Conservation (phyloP, 441 rosid species). For the Corymbia calophylla region DNA sequence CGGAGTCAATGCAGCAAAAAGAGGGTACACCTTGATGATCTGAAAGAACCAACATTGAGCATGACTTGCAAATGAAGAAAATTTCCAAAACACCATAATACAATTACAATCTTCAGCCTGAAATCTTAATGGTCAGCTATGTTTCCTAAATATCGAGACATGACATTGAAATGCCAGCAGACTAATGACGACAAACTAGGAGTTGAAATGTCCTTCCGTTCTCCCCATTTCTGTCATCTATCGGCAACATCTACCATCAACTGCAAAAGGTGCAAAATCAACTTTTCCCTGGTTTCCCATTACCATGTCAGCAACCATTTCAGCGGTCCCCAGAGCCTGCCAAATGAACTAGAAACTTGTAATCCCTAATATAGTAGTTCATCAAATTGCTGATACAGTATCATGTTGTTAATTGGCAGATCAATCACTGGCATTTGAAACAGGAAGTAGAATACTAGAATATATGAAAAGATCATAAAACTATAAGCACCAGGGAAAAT, state of each 20-base stretch:
- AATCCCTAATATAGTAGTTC: not conserved
- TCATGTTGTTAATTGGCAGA: not conserved
- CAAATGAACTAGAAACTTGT: constrained; percentile 12
- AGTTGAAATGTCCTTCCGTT: not conserved
- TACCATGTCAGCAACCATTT: constrained; percentile 79
- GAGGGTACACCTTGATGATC: not conserved
- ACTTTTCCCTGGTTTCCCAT: constrained; percentile 43
- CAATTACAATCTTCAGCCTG: not conserved
- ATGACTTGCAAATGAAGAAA: not conserved
- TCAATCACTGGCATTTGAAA: not conserved
- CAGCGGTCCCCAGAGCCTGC: constrained; percentile 92
- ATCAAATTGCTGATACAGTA: not conserved
- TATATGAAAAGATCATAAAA: not conserved
- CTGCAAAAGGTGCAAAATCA: constrained; percentile 42
- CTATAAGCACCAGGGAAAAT: not conserved
- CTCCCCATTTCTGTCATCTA: not conserved
- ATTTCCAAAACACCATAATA: not conserved
- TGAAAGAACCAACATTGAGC: not conserved
- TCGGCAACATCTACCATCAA: constrained; percentile 39
- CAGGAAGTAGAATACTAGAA: not conserved
- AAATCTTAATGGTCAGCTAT: not conserved
- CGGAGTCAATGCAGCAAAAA: not conserved
- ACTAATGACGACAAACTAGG: not conserved
- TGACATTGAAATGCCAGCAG: not conserved
- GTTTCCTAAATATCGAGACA: not conserved